Conservation (phyloP, 495 filamentous ascomycete species). For the Hypoxylon rickii region DNA sequence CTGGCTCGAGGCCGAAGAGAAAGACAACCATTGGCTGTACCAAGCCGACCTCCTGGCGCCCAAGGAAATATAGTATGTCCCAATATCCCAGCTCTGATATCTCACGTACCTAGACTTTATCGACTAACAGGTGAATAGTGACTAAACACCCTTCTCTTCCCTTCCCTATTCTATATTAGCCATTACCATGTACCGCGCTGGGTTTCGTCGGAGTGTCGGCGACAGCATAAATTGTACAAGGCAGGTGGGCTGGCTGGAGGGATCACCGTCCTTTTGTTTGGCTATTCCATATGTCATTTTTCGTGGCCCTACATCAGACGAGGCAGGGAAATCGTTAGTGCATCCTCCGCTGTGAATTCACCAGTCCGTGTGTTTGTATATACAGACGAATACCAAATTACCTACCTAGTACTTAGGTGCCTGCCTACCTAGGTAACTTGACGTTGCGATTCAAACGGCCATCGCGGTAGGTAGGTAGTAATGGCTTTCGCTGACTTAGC, state of each 20-base stretch:
- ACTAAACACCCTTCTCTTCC: slow-evolving; percentile 11
- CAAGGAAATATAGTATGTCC: slow-evolving; percentile 93
- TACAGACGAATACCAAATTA: background rate
- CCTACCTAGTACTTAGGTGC: background rate
- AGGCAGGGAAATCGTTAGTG: slow-evolving; percentile 4
- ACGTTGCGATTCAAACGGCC: too few relatives aligned
- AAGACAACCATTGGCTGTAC: slow-evolving; percentile 94
- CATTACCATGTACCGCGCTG: background rate
- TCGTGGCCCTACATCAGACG: slow-evolving; percentile 16
- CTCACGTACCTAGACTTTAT: too few relatives aligned
- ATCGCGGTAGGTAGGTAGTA: too few relatives aligned
- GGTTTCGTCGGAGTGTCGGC: background rate
- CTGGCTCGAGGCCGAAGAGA: slow-evolving; percentile 89
- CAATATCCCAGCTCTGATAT: background rate
- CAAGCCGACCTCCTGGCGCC: slow-evolving; percentile 94
- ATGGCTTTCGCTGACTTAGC: too few relatives aligned
- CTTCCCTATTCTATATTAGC: background rate
- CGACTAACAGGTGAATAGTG: slow-evolving; percentile 20
- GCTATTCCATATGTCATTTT: slow-evolving; percentile 16
- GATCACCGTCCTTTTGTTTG: slow-evolving; percentile 1
- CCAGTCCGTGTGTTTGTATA: background rate
- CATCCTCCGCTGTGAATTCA: too few relatives aligned
- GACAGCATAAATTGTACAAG: background rate
- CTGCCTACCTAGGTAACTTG: too few relatives aligned
- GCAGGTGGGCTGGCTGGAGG: background rate